These are phyloP conservation scores for Hymenoscyphus linearis DNA, from an alignment of 2,329 filamentous ascomycete species.

Conservation along the genomic window DNA sequence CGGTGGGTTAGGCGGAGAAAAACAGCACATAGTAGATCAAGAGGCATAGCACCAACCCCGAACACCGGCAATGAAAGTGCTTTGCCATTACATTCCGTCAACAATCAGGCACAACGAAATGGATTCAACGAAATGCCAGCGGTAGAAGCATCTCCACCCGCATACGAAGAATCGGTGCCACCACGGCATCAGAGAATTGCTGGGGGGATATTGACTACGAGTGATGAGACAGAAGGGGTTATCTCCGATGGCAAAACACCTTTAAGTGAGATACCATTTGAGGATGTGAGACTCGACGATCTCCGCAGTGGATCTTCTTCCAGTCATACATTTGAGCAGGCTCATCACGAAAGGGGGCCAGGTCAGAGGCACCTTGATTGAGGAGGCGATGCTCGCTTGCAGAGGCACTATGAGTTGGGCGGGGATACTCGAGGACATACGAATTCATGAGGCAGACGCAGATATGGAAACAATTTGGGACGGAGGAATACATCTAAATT, in stretches of 20 bases:
- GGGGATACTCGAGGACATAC: slow-evolving; percentile 26
- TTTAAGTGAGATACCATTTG: slow-evolving; percentile 28
- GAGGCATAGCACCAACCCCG: not conserved
- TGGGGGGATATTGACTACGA: slow-evolving; percentile 12
- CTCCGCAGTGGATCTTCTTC: slow-evolving; percentile 14
- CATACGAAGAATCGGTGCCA: slow-evolving; percentile 22
- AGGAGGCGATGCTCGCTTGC: not conserved
- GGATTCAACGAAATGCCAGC: not conserved
- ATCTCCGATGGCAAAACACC: slow-evolving; percentile 28
- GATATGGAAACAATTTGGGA: not conserved
- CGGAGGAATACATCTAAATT: not conserved
- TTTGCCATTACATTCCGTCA: slow-evolving; percentile 9
- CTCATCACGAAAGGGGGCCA: slow-evolving; percentile 11
- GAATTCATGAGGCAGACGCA: slow-evolving; percentile 17
- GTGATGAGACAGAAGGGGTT: slow-evolving; percentile 21
- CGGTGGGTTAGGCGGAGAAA: slow-evolving; percentile 5
- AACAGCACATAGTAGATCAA: not conserved
- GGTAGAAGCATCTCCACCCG: slow-evolving; percentile 18
- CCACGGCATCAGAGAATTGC: slow-evolving; percentile 17
- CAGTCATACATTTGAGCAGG: slow-evolving; percentile 17
- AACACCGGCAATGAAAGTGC: slow-evolving; percentile 3
- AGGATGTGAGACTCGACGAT: slow-evolving; percentile 24
- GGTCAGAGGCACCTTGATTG: not conserved
- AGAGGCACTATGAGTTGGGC: slow-evolving; percentile 16
- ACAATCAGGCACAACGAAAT: not conserved